Percentiles rank a stretch among this genome's conserved stretches.
These are phyloP conservation scores for Coleophoma cylindrospora DNA, from an alignment of 2,329 filamentous ascomycete species.

Conservation along the genomic window DNA sequence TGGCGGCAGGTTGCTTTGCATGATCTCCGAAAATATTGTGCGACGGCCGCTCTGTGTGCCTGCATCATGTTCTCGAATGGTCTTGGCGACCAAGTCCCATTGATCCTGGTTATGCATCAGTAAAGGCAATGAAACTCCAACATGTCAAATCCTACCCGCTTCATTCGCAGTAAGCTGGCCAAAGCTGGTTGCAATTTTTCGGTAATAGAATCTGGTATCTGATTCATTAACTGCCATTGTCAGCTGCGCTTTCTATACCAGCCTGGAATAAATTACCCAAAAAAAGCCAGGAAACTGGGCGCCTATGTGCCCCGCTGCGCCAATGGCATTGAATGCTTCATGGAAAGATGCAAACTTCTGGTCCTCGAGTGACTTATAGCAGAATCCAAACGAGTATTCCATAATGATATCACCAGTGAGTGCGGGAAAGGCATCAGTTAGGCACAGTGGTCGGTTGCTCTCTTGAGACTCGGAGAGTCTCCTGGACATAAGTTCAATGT, in stretches of 20 bases:
- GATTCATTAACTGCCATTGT: background rate
- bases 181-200: background rate
- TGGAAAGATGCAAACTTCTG: constrained; percentile 1
- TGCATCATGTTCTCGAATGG: background rate
- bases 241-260: no score
- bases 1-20: constrained; percentile 18
- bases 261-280: background rate
- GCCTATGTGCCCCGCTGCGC: background rate
- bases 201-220: background rate
- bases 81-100: background rate
- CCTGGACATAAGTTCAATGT: constrained; percentile 1
- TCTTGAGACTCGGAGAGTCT: background rate
- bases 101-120: background rate
- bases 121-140: background rate
- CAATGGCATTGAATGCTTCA: constrained; percentile 1
- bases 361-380: background rate
- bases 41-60: background rate
- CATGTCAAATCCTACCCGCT: background rate
- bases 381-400: constrained; percentile 2
- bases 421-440: constrained; percentile 2
- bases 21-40: constrained; percentile 8
- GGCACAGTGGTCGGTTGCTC: background rate
- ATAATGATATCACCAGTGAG: constrained; percentile 2
- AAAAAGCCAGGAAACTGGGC: background rate
- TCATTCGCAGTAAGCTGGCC: background rate